Evolutionary conservation across 192 early-diverging fungal genomes (phyloP).

Genomic region (Coemansia sp.): DNA sequence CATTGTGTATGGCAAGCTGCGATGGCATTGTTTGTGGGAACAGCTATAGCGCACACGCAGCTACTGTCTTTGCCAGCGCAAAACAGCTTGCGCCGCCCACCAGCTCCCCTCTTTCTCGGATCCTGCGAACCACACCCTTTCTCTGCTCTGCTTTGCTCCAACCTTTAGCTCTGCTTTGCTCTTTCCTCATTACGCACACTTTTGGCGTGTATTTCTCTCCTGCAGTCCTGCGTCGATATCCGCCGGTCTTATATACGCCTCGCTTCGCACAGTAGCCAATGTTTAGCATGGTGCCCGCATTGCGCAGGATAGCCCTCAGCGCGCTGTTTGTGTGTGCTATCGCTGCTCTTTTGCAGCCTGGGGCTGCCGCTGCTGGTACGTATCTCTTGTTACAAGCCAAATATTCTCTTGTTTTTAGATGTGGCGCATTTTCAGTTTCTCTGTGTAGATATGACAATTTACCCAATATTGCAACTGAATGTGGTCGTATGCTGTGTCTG

Average conservation of each 20-base stretch:
- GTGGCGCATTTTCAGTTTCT: conserved; percentile 7
- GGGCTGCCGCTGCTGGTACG: conserved; percentile 3
- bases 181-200: background rate
- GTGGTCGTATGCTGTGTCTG: background rate
- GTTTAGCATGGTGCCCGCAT: background rate
- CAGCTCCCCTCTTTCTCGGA: conserved; percentile 3
- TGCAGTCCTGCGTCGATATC: conserved; percentile 2
- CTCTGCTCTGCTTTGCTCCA: background rate
- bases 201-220: conserved; percentile 8
- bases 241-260: background rate
- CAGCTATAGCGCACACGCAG: conserved; percentile 2
- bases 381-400: background rate
- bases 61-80: conserved; percentile 2
- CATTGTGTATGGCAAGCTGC: background rate
- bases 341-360: background rate
- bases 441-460: background rate
- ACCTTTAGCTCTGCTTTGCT: conserved; percentile 6
- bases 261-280: background rate
- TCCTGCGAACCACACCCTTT: background rate
- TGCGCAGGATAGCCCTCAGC: background rate
- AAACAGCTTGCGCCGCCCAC: background rate
- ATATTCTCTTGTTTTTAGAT: background rate
- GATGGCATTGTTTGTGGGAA: conserved; percentile 7
- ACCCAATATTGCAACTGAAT: background rate
- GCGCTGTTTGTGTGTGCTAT: conserved; percentile 1